Base-by-base conservation (phyloP, 1,284 basidiomycete species). In the Cryptococcus jaspeensis region DNA sequence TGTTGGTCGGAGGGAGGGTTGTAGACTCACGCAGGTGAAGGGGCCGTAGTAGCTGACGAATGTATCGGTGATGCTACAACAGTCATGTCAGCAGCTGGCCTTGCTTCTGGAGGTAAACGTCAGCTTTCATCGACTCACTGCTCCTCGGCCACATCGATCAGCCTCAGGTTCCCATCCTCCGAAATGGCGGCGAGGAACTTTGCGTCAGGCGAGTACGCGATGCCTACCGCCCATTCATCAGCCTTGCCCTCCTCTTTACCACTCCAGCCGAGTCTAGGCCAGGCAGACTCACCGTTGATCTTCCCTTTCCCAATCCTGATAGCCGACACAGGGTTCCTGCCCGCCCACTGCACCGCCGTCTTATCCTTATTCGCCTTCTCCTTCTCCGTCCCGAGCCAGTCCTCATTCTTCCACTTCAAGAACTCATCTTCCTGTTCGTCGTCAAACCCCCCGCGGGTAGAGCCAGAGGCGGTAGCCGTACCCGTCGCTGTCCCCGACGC, bases 11-110 rank as follows among this genome's bases (percentile, higher is more conserved):
- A 39, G 13, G 41, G 9, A 44, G 11, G 25, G 43, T 2, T 23
- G 25, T 20, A 28, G 11, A 61, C 69, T 56, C 41, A 74, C 72
- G 65, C 88, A 93, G 8, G 86, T 92, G 32, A 99, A 74, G 1
- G 89, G 84, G 15, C 92, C 93, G 71, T 95, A 97, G 75, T 97
- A 97, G 8, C 90, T 89, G 3, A 89, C 85, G 70, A 90, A 96
- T 60, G 89, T 90, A 70, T 96, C 92, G 32, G 91, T 84, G 25
- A 95, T 82, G 65, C 89, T 91, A 32, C 28, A 32, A 32, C 4
- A 4, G 28, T 32, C 58, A 51, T 15, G 25, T 61, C 40, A 35
- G 55, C 46, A 39, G 28, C 44, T 12, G 35, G 47, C 20, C 35
- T 48, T 28, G 43, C 37, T 42, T 23, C 39, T n/a, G 8, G 6